Evolutionary conservation across 2,329 filamentous ascomycete species (phyloP).

Genomic region (Cytospora paraplurivora): DNA sequence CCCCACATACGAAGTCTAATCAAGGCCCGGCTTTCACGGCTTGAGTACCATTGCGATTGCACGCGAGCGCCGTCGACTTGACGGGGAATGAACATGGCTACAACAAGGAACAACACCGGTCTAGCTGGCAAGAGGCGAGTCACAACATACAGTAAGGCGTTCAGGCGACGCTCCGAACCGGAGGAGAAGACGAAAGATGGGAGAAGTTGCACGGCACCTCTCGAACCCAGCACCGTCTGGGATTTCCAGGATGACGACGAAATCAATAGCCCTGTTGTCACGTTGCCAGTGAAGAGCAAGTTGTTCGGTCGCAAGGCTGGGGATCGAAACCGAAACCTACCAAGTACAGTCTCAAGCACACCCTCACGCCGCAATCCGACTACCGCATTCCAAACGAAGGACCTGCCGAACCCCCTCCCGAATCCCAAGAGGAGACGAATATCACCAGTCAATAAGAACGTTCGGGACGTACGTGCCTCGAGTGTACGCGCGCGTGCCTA

Average conservation of each 20-base stretch:
- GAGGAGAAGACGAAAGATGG: slow-evolving; percentile 24
- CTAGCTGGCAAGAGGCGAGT: slow-evolving; percentile 36
- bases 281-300: slow-evolving; percentile 22
- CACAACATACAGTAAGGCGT: slow-evolving; percentile 37
- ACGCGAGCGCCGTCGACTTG: slow-evolving; percentile 2
- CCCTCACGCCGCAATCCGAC: slow-evolving; percentile 3
- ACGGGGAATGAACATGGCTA: slow-evolving; percentile 29
- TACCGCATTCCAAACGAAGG: slow-evolving; percentile 10
- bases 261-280: slow-evolving; percentile 26
- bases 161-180: slow-evolving; percentile 31
- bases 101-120: slow-evolving; percentile 30
- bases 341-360: slow-evolving; percentile 12
- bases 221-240: slow-evolving; percentile 27
- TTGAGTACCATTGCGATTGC: background rate
- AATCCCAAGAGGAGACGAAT: slow-evolving; percentile 26
- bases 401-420: slow-evolving; percentile 17
- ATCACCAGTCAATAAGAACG: slow-evolving; percentile 15
- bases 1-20: slow-evolving; percentile 5
- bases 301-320: slow-evolving; percentile 22
- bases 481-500: slow-evolving; percentile 22
- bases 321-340: slow-evolving; percentile 13
- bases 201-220: slow-evolving; percentile 24
- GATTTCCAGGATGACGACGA: slow-evolving; percentile 29
- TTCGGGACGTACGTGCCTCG: slow-evolving; percentile 7
- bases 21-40: background rate